Percentiles rank a stretch among this genome's conserved stretches.
Evolutionary conservation across 2,329 filamentous ascomycete species (phyloP).

Genomic region (Beauveria sp.): DNA sequence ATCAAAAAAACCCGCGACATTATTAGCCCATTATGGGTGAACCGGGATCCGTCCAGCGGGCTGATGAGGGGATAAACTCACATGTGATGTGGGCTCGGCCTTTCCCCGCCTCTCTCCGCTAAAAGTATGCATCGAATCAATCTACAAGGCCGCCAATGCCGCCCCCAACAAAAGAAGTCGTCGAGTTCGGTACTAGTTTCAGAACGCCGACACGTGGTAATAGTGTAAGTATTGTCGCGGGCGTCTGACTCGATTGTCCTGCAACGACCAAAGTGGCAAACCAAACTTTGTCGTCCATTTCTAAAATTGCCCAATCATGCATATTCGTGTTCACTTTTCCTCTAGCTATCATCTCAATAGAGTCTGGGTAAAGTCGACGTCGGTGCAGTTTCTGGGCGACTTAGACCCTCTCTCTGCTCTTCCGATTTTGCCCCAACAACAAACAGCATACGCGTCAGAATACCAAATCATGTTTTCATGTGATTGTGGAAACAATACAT

Average conservation of each 20-base stretch:
- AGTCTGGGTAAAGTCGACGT: too few species aligned
- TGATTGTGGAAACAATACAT: neutral
- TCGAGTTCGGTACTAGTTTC: neutral
- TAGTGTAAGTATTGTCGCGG: too few species aligned
- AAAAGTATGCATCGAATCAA: too few species aligned
- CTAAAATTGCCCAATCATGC: too few species aligned
- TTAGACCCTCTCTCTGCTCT: too few species aligned
- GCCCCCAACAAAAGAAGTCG: neutral
- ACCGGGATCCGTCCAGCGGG: neutral
- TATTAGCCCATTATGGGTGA: neutral
- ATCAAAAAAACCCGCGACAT: neutral
- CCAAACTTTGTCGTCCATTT: too few species aligned
- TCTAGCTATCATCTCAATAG: too few species aligned
- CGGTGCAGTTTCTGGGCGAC: too few species aligned
- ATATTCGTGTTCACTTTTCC: too few species aligned
- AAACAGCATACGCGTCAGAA: neutral
- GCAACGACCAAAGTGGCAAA: too few species aligned
- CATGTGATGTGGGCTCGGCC: conserved; percentile 1
- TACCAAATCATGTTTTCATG: neutral
- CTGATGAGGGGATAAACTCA: neutral
- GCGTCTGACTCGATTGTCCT: too few species aligned
- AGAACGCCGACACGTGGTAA: neutral
- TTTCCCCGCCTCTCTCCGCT: neutral
- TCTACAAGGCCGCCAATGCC: too few species aligned
- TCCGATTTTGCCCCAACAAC: neutral